Evolutionary conservation across 371 early-diverging fungal species (phyloP).

Genomic region (Lichtheimia hyalospora): DNA sequence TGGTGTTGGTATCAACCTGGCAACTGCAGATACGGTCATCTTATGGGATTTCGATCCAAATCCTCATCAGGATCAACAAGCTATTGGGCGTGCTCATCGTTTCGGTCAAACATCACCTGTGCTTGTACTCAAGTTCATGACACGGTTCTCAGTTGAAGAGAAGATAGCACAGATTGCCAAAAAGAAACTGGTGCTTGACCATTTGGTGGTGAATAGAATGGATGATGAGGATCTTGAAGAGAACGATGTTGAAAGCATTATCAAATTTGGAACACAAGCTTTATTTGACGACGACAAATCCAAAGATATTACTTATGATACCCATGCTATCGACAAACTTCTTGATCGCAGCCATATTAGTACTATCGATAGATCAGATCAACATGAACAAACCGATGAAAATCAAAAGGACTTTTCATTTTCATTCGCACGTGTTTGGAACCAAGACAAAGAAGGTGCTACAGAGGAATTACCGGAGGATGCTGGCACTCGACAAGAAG

Average conservation of each 20-base stretch:
- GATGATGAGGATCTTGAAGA: conserved; percentile 58
- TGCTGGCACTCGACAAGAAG: conserved; percentile 15
- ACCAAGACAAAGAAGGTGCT: conserved; percentile 16
- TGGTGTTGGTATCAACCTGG: conserved; percentile 94
- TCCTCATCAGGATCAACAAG: conserved; percentile 91
- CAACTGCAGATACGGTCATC: conserved; percentile 93
- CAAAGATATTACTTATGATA: conserved; percentile 58
- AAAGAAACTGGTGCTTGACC: conserved; percentile 84
- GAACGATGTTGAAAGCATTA: conserved; percentile 68
- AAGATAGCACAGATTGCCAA: conserved; percentile 83
- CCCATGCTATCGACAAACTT: conserved; percentile 59
- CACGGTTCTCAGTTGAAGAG: conserved; percentile 70
- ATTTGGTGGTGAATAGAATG: conserved; percentile 84
- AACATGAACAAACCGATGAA: conserved; percentile 20
- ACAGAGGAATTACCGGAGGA: conserved; percentile 21
- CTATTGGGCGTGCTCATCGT: conserved; percentile 91
- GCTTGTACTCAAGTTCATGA: conserved; percentile 82
- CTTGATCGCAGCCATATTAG: conserved; percentile 56
- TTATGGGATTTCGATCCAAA: conserved; percentile 96
- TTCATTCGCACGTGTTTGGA: conserved; percentile 51
- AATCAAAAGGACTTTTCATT: conserved; percentile 27
- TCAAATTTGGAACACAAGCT: conserved; percentile 79
- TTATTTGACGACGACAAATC: conserved; percentile 73
- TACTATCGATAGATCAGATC: conserved; percentile 10
- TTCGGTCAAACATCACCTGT: conserved; percentile 94